phyloP scores from a whole-genome alignment of 129 eudicot species.

The Flaveria bidentis region DNA sequence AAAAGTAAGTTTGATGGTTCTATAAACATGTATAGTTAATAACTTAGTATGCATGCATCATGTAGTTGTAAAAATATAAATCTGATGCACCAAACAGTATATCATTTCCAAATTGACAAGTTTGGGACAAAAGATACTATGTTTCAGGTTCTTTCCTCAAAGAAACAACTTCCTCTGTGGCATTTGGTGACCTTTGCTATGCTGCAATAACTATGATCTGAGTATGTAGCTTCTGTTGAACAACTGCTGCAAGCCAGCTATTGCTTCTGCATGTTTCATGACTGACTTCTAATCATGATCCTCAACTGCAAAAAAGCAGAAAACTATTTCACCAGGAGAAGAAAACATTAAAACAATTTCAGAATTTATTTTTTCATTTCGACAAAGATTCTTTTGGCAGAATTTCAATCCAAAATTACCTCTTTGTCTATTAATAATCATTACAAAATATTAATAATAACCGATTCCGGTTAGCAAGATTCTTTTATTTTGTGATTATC shows the following conservation, averaged over 20 bases:
- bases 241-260: conserved; percentile 10
- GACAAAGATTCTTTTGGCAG: too few species aligned
- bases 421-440: too few species aligned
- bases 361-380: too few species aligned
- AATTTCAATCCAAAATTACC: too few species aligned
- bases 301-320: conserved; percentile 5
- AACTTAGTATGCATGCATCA: too few species aligned
- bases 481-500: too few species aligned
- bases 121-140: neutral
- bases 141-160: neutral
- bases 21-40: too few species aligned
- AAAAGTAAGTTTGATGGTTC: too few species aligned
- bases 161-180: conserved; percentile 17
- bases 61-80: neutral
- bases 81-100: neutral
- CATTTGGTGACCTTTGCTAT: conserved; percentile 14
- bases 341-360: neutral
- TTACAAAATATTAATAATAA: too few species aligned
- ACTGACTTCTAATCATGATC: conserved; percentile 25
- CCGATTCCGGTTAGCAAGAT: too few species aligned
- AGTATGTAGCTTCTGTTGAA: conserved; percentile 8
- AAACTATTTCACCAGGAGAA: neutral
- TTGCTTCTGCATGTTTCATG: conserved; percentile 2
- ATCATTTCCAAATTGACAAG: neutral
- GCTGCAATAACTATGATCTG: neutral